Conservation (phyloP, 2,329 filamentous ascomycete species). For the Ophiostoma fasciatum region DNA sequence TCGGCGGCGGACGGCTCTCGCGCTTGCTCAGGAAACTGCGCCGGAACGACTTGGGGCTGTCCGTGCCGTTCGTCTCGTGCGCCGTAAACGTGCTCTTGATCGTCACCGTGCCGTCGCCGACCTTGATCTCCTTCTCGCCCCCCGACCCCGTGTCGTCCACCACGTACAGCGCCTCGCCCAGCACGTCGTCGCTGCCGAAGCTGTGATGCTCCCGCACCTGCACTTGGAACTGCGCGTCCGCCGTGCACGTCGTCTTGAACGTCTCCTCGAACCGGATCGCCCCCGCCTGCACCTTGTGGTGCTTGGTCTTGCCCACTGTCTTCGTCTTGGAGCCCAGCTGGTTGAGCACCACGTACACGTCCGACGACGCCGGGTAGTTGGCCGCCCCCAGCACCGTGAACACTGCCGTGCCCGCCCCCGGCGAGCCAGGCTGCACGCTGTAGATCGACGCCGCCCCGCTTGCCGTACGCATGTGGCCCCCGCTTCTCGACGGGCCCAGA, state of each 20-base stretch:
- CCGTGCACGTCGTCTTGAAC: constrained; percentile 62
- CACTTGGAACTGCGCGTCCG: constrained; percentile 76
- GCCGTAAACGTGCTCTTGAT: constrained; percentile 59
- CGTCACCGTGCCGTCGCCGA: constrained; percentile 58
- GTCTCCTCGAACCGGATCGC: constrained; percentile 59
- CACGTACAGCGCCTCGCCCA: constrained; percentile 81
- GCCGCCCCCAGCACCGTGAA: constrained; percentile 68
- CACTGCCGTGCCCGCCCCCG: constrained; percentile 58
- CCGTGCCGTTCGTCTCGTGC: constrained; percentile 21
- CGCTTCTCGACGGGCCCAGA: neutral
- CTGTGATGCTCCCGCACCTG: constrained; percentile 73
- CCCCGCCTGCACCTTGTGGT: constrained; percentile 58
- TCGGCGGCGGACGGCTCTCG: constrained; percentile 22
- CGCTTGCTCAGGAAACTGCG: constrained; percentile 42
- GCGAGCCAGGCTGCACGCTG: constrained; percentile 41
- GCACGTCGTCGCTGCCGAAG: constrained; percentile 67
- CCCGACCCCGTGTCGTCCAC: constrained; percentile 64
- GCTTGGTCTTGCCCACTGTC: constrained; percentile 82
- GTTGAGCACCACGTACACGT: constrained; percentile 63
- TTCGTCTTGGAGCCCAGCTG: constrained; percentile 57
- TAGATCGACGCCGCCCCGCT: constrained; percentile 53
- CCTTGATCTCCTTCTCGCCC: constrained; percentile 56
- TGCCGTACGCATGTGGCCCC: constrained; percentile 34
- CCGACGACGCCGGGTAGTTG: constrained; percentile 61
- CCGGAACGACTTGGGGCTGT: constrained; percentile 33